Evolutionary conservation across 352 stramenopile genomes (phyloP), one percentile per base, ranked within the genome.

Genomic region (Phytophthora citrophthora): DNA sequence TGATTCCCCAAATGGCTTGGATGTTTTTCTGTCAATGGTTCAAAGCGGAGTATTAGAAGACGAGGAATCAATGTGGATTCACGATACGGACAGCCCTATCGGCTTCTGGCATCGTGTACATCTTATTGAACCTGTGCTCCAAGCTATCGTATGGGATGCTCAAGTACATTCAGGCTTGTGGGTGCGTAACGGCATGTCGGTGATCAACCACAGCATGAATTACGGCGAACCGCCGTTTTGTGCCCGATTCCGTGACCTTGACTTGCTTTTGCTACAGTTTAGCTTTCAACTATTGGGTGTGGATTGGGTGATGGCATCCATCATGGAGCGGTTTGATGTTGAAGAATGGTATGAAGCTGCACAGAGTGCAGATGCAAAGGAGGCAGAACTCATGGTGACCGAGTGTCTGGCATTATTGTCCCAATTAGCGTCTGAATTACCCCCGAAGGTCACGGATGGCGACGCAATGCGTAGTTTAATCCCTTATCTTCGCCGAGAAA

Each of bases 201-300:
- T 96, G 36, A 77, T 94, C 26, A 96, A 93, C 54, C 88, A 96
- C 61, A 96, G 86, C 47, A 94, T 96, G 84, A 96, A 96, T 61
- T 96, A 96, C 58, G 88, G 86, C 9, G 88, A 96, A 46, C 88
- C 88, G n/a, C 85, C 85, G 15, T 96, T 93, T 57, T 96, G 88
- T 59, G 74, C 87, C 50, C 76, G 84, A 8, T 94, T 96, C 32
- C 86, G 88, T 36, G 86, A 96, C 66, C 65, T 94, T 7, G 88
- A 96, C 60, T 72, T 96, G 49, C 65, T 96, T 10, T 62, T 93
- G 39, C 50, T 94, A 13, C 88, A 96, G 55, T 92, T 93, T 47
- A 83, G 81, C 12, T 87, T 94, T 51, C 84, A 88, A 24, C 31
- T 94, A 9, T 44, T 91, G 45, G 81, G 75, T 8, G 85, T 91